Evolutionary conservation across 805 yeast genomes (phyloP), one percentile per base, ranked within the genome.

Genomic region (Candida nanaspora): DNA sequence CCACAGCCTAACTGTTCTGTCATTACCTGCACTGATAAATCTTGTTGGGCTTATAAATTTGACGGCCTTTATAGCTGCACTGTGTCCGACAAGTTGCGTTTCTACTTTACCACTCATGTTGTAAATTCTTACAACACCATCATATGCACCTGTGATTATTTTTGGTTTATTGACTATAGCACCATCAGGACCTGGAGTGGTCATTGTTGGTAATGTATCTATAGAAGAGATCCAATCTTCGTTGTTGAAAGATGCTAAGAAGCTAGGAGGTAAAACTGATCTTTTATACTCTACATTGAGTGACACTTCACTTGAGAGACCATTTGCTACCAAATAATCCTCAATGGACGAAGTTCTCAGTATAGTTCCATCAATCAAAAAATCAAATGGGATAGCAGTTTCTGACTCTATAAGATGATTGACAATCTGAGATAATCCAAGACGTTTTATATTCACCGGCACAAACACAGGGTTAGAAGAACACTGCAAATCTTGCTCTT

Each of bases 221-320:
- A 83, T 71, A 1, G 94, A 74, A 19, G 96, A 86, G 20, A 93
- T 78, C 98, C 98, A 93, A 63, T 93, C 98, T 46, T 91, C 96
- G 56, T 91, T 88, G 55, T 80, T 77, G 63, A 82, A 93, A 35
- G 95, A 81, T 3, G 94, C 87, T 47, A 88, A 68, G 55, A 78
- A 89, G 21, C 91, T 80, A n/a, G 98, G 98, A 16, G 98, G 98
- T 39, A 91, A 72, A 30, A 88, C 82, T 1, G 96, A 88, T 50
- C 95, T 74, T 11, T 96, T 86, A 66, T 93, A 93, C 57, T 93
- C 98, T 36, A 93, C 66, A 23, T 78, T 78, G 46, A 93, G 60
- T 40, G 81, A 76, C 1, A 85, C 75, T 70, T 93, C 98, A 22
- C 80, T 72, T 2, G 96, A 86, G 31, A 89, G 68, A 7, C 89